Conservation (phyloP, 768 basidiomycete species). For the Termitomyces heimii region DNA sequence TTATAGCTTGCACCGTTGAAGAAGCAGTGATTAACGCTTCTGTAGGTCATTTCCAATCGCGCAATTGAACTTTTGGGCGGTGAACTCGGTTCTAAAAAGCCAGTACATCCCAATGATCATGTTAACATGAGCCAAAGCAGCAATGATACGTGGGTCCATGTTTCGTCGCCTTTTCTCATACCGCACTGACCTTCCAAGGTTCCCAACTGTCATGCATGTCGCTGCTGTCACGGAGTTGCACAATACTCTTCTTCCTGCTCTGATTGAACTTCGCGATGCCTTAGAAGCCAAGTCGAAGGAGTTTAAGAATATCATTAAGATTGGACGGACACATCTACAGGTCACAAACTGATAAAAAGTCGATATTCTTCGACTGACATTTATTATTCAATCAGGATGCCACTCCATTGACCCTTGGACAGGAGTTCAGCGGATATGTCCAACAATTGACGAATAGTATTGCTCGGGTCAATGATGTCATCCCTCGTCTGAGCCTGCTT, state of each 20-base stretch:
- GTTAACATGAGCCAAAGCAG: constrained; percentile 99
- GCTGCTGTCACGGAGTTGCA: constrained; percentile 90
- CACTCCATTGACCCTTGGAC: constrained; percentile 94
- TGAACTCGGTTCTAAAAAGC: constrained; percentile 90
- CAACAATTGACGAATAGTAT: constrained; percentile 92
- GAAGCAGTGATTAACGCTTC: not conserved
- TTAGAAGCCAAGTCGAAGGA: constrained; percentile 75
- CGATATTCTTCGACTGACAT: not conserved
- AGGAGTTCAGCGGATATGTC: constrained; percentile 98
- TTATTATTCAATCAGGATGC: constrained; percentile 60
- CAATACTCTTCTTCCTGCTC: constrained; percentile 74
- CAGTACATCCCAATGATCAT: constrained; percentile 99
- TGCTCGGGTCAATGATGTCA: constrained; percentile 68
- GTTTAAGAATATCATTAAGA: constrained; percentile 94
- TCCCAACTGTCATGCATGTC: constrained; percentile 99
- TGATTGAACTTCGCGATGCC: constrained; percentile 78
- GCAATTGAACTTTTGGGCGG: constrained; percentile 97
- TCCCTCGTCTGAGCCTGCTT: constrained; percentile 83
- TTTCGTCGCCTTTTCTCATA: not conserved
- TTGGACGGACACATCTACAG: constrained; percentile 95
- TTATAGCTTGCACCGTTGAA: not conserved
- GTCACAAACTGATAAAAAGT: constrained; percentile 22
- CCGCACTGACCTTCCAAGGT: constrained; percentile 40
- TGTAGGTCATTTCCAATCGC: constrained; percentile 92
- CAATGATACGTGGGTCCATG: constrained; percentile 82